Percentiles rank a stretch among this genome's conserved stretches.
These are phyloP conservation scores for Otatea glauca DNA, from an alignment of 176 grass and related monocot species.

Conservation along the genomic window DNA sequence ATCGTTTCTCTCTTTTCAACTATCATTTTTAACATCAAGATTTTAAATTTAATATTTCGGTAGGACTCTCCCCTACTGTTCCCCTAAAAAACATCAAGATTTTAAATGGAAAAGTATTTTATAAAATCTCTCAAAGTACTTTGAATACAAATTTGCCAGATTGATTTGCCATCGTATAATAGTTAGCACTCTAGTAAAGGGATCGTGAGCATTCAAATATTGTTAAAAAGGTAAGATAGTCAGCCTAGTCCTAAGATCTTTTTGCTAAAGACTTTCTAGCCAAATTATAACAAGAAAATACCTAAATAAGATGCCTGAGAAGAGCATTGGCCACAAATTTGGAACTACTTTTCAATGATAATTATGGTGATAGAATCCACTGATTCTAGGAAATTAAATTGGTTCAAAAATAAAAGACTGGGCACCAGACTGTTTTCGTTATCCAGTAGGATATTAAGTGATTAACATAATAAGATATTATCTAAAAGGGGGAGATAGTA, in stretches of 20 bases:
- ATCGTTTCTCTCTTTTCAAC: conserved; percentile 22
- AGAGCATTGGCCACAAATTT: conserved; percentile 4
- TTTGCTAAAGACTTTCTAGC: not conserved
- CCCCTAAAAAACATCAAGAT: conserved; percentile 16
- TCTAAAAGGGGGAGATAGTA: conserved; percentile 34
- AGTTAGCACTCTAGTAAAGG: conserved; percentile 23
- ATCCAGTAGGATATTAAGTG: not conserved
- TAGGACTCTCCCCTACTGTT: too few relatives aligned
- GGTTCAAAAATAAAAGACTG: conserved; percentile 14
- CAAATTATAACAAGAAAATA: conserved; percentile 25
- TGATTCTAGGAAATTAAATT: conserved; percentile 36
- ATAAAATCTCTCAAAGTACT: conserved; percentile 23
- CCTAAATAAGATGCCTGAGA: conserved; percentile 35
- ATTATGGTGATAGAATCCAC: conserved; percentile 6
- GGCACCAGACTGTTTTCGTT: not conserved
- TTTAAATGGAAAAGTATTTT: not conserved
- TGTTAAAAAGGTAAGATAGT: conserved; percentile 19
- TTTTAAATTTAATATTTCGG: too few relatives aligned
- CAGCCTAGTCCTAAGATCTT: conserved; percentile 7
- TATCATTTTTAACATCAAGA: not conserved
- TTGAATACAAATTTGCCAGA: conserved; percentile 5
- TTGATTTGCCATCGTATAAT: conserved; percentile 19
- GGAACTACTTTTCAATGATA: conserved; percentile 17
- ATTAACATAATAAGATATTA: conserved; percentile 13
- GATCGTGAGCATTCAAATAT: conserved; percentile 2